Base-by-base conservation (phyloP, 2,329 filamentous ascomycete genomes). In the Diaporthe vaccinii region DNA sequence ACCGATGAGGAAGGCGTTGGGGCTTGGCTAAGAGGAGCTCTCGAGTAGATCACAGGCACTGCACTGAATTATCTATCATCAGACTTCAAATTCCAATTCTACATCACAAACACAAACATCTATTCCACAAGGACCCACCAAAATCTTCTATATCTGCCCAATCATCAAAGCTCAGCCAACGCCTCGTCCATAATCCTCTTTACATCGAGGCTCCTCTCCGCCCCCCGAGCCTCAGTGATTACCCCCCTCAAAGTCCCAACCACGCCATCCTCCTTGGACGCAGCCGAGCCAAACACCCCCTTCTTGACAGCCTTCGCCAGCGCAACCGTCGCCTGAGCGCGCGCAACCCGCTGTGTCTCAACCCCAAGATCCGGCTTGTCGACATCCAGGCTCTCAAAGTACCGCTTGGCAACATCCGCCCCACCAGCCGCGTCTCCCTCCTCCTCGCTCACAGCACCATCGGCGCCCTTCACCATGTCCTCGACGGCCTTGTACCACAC, bases 401-500 rank as follows among this genome's bases (percentile, higher is more conserved):
- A 89, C 15, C 80, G 80, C 22, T 84, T 74, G 0, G 82, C 76
- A 6, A 76, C 70, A n/a, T 76, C 76, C 6, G 79, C 78, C 2
- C 80, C 78, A 3, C 79, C 80, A 0, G 75, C 65, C 1, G 53
- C 53, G 25, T 55, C 53, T 1, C 78, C 79, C 20, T 65, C 79
- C 20, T 65, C n/a, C 36, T 55, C 36, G 65, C 41, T 28, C 4
- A 17, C 14, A 8, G 44, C 62, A 34, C 79, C 76, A 2, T 75
- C 76, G 0, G 86, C 85, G 2, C 86, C 84, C 4, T 84, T 81
- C 80, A 91, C 83, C 20, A 91, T 74, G 17, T 90, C 88, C 20
- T 78, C 78, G 0, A 87, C 86, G 49, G 85, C 85, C 36, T 84
- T 84, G 78, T 91, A 91, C 87, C 90, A 91, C 2, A 86, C 84